Base-by-base conservation (phyloP, 805 yeast species). In the Saccharomycopsis sp. region DNA sequence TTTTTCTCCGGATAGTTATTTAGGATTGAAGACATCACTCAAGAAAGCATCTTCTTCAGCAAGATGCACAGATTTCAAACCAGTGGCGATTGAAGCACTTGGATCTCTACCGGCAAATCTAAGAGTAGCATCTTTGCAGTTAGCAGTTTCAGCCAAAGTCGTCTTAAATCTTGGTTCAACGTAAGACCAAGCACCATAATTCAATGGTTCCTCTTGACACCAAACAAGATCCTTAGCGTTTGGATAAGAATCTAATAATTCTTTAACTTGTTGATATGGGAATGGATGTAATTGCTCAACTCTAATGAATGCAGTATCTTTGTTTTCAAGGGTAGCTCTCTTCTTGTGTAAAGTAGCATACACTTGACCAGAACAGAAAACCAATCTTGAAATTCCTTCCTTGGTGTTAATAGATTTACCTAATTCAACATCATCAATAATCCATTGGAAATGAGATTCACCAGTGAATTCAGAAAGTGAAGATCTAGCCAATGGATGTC, bases 121-220 rank as follows among this genome's bases (percentile, higher is more conserved):
- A 50, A 84, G 61, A 16, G 60, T 59, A 54, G 67, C 58, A 55
- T 70, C 79, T 58, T 74, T 68, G 69, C 83, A 81, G 50, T 70
- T 70, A 41, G 79, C 76, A 50, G 95, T 82, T 69, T 87, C 88
- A 55, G 72, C 73, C 66, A 90, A 65, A 34, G 81, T 74, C 38
- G 95, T 85, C 50, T 71, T 68, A 44, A 93, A 66, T 71, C 99
- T 85, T 64, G 97, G 98, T 50, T 75, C 70, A 45, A 74, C 90
- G 60, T 61, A 87, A 20, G 82, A 60, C 84, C 83, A 88, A 38
- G 85, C 71, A 67, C 98, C 98, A 81, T 90, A 90, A 73, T 93
- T 93, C 69, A 93, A 74, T 58, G 97, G 97, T 75, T 93, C 99
- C 71, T 93, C 99, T 73, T 93, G 98, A 68, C 94, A 84, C 90